Evolutionary conservation across 495 filamentous ascomycete genomes (phyloP).

Genomic region (Hyaloscypha variabilis): DNA sequence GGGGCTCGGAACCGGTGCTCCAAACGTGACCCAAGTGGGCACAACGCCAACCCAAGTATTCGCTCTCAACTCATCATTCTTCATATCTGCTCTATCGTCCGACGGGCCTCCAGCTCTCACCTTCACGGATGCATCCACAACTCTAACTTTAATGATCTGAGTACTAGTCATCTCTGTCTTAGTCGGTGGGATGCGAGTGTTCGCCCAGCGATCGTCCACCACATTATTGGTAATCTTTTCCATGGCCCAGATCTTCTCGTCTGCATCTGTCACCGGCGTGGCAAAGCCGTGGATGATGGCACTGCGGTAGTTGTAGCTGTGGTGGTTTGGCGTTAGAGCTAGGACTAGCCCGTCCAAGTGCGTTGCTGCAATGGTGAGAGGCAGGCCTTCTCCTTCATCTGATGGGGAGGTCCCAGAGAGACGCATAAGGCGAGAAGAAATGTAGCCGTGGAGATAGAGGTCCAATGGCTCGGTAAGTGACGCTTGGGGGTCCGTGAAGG

Average conservation of each 20-base stretch:
- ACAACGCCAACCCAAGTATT: conserved; percentile 85
- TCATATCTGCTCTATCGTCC: conserved; percentile 72
- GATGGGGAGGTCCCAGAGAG: conserved; percentile 10
- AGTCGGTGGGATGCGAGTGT: conserved; percentile 71
- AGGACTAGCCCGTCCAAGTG: conserved; percentile 64
- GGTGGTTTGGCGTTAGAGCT: conserved; percentile 68
- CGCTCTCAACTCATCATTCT: conserved; percentile 58
- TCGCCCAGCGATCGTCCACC: conserved; percentile 66
- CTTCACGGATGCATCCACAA: conserved; percentile 80
- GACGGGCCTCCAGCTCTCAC: conserved; percentile 66
- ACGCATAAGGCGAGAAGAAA: conserved; percentile 78
- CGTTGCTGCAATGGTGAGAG: conserved; percentile 67
- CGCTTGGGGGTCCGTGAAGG: conserved; percentile 62
- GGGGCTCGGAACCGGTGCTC: conserved; percentile 60
- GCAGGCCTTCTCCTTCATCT: conserved; percentile 44
- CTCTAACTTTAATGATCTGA: conserved; percentile 67
- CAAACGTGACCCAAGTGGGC: conserved; percentile 67
- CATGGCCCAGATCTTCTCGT: conserved; percentile 86
- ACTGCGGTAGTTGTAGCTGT: conserved; percentile 90
- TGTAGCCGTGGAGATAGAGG: conserved; percentile 88
- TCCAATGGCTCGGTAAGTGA: conserved; percentile 60
- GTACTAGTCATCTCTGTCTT: conserved; percentile 78
- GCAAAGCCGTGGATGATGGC: conserved; percentile 80
- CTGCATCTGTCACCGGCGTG: conserved; percentile 60
- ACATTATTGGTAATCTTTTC: conserved; percentile 77